Evolutionary conservation across 2,329 filamentous ascomycete genomes (phyloP), one percentile per base, ranked within the genome.

Genomic region (Endoconidiophora laricicola): DNA sequence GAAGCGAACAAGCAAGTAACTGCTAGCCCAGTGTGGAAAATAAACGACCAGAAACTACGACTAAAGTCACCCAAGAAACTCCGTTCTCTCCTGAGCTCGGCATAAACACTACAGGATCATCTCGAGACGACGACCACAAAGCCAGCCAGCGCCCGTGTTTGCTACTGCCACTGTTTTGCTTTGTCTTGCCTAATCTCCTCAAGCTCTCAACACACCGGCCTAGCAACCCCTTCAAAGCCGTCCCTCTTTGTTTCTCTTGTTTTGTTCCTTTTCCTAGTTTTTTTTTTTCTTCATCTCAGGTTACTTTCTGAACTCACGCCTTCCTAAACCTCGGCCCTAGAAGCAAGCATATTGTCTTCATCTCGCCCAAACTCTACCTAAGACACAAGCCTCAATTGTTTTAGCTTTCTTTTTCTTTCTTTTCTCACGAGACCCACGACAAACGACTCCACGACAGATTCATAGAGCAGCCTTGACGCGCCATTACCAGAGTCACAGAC

Each of bases 381-480:
- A 2, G 7, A 33, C 26, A 33, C 29, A 10, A 33, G 5, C 7
- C 29, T 33, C 29, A 12, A 33, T 43, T 43, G 20, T 43, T 24
- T 43, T 43, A 18, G 18, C 41, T 43, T 41, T 16, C 6, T 43
- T 43, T 43, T 23, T 43, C 41, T 43, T 41, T 16, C 6, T 43
- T 43, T 24, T 16, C 22, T 49, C 23, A 49, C 44, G 44, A 46
- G 44, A 46, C 44, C 44, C 22, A 46, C 44, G 44, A 46, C 29
- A 33, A 33, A 33, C 29, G 29, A 33, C 29, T 33, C 29, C 12
- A 33, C 29, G 29, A 33, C 29, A 33, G 7, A 33, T 33, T 9
- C 29, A 33, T 33, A 33, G 29, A 33, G 12, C 9, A 33, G 16
- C 41, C 16, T 4, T 24, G 42, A 44, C 42, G 10, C 23, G 26